Evolutionary conservation across 495 filamentous ascomycete genomes (phyloP).

Genomic region (Penicillium lividum): DNA sequence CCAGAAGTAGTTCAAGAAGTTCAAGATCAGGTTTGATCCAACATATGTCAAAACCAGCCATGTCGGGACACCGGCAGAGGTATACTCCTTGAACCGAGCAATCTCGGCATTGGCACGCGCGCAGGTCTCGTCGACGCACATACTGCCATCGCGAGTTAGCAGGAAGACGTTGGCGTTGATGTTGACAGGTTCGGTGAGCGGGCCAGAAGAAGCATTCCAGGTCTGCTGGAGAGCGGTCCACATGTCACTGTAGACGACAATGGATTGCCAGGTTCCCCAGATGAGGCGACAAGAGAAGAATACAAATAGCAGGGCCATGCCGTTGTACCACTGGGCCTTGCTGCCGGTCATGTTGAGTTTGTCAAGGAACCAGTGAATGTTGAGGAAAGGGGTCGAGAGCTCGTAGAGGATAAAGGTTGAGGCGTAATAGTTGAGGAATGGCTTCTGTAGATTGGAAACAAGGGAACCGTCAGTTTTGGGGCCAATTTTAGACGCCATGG

Average conservation of each 20-base stretch:
- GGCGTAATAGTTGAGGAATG: slow-evolving; percentile 92
- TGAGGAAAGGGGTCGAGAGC: slow-evolving; percentile 89
- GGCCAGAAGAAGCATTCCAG: slow-evolving; percentile 27
- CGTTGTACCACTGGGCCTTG: slow-evolving; percentile 80
- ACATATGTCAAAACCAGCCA: slow-evolving; percentile 84
- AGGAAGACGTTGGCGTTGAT: slow-evolving; percentile 43
- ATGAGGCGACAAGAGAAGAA: slow-evolving; percentile 90
- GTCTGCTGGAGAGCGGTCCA: slow-evolving; percentile 62
- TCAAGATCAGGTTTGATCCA: slow-evolving; percentile 74
- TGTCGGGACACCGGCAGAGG: slow-evolving; percentile 57
- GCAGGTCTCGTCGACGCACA: slow-evolving; percentile 40
- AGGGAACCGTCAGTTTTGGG: neutral
- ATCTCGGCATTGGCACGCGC: slow-evolving; percentile 46
- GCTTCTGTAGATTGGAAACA: slow-evolving; percentile 56
- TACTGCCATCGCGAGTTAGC: slow-evolving; percentile 27
- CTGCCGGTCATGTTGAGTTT: slow-evolving; percentile 94
- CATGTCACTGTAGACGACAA: slow-evolving; percentile 77
- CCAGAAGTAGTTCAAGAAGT: slow-evolving; percentile 92
- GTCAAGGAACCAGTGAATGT: slow-evolving; percentile 99
- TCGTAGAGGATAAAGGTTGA: slow-evolving; percentile 95
- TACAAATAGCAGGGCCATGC: slow-evolving; percentile 59
- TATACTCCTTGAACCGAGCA: slow-evolving; percentile 52
- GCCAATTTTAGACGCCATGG: neutral
- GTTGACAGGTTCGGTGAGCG: slow-evolving; percentile 28
- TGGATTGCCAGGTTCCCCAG: slow-evolving; percentile 86